Conservation (phyloP, 78 protist genomes). For the Mastigamoeba balamuthi region DNA sequence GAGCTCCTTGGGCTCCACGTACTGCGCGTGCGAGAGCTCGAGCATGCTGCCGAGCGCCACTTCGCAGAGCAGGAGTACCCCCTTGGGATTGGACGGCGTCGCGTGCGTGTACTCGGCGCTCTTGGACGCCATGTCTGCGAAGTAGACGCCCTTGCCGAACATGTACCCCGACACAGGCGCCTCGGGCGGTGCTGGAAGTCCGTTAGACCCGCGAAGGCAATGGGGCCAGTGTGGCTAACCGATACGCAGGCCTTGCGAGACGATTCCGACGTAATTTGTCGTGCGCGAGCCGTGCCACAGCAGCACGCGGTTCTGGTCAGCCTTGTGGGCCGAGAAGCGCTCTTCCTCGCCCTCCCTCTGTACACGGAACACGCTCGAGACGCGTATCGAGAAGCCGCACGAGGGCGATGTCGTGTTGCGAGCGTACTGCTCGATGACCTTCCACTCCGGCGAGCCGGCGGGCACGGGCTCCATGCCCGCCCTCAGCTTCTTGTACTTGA, state of each 20-base stretch:
- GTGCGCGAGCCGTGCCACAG: constrained; percentile 87
- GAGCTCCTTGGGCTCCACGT: constrained; percentile 18
- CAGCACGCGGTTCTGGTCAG: constrained; percentile 50
- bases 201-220: background rate
- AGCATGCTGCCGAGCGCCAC: constrained; percentile 35
- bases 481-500: constrained; percentile 21
- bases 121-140: constrained; percentile 47
- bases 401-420: constrained; percentile 1
- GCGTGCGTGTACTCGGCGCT: constrained; percentile 37
- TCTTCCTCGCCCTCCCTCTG: constrained; percentile 48
- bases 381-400: constrained; percentile 2
- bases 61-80: constrained; percentile 28
- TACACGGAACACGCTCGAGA: constrained; percentile 29
- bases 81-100: constrained; percentile 16
- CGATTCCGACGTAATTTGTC: constrained; percentile 76
- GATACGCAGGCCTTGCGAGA: constrained; percentile 73
- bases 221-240: constrained; percentile 1
- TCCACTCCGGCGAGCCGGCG: background rate
- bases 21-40: constrained; percentile 6
- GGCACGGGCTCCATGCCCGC: constrained; percentile 18
- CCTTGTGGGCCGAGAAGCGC: constrained; percentile 5
- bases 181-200: constrained; percentile 83
- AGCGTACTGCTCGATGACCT: constrained; percentile 6
- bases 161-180: constrained; percentile 88
- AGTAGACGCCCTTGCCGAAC: constrained; percentile 86